Evolutionary conservation across 768 basidiomycete species (phyloP).

Genomic region (Pleurotus eryngii): DNA sequence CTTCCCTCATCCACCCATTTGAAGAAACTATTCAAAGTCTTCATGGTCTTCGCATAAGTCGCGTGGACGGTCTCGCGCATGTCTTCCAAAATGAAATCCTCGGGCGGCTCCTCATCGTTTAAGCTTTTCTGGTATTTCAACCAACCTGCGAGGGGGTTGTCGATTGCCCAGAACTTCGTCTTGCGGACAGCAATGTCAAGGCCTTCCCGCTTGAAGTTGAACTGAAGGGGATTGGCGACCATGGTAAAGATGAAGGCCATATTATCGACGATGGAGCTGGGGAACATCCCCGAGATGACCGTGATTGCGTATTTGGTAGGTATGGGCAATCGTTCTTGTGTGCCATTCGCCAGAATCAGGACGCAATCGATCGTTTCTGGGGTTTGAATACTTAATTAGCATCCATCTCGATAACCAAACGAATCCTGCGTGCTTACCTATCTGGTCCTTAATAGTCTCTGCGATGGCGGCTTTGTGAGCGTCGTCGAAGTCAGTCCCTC

Average conservation of each 20-base stretch:
- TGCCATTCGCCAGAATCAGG: conserved; percentile 26
- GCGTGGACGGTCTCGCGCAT: conserved; percentile 6
- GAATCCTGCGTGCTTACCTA: not conserved
- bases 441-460: conserved; percentile 15
- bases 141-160: conserved; percentile 13
- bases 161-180: conserved; percentile 8
- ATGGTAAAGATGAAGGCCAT: conserved; percentile 25
- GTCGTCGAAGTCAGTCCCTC: conserved; percentile 21
- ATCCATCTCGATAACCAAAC: too few species aligned
- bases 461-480: conserved; percentile 23
- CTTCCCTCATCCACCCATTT: conserved; percentile 8
- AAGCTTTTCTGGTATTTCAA: conserved; percentile 6
- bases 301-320: conserved; percentile 23
- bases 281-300: conserved; percentile 21
- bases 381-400: not conserved
- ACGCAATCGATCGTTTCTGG: conserved; percentile 20
- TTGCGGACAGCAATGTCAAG: conserved; percentile 11
- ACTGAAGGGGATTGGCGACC: conserved; percentile 14
- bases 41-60: conserved; percentile 13
- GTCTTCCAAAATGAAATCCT: conserved; percentile 12
- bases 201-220: conserved; percentile 19
- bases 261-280: conserved; percentile 18
- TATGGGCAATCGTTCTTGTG: conserved; percentile 17
- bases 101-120: not conserved
- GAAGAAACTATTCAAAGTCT: conserved; percentile 8